Base-by-base conservation (phyloP, 805 yeast genomes). In the Yamadazyma akitaensis region DNA sequence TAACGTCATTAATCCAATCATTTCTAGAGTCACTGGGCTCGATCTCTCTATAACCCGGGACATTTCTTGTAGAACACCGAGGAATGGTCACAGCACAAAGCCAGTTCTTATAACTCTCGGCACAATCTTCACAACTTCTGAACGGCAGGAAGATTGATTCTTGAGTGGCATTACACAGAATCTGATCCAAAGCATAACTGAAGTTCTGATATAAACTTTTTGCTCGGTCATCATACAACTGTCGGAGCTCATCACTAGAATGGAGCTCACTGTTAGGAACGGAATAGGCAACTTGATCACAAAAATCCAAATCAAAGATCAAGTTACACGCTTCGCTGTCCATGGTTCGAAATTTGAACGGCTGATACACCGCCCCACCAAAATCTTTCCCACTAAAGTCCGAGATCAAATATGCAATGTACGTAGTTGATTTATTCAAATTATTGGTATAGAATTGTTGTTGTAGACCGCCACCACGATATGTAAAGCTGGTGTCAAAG, bases 1-100 rank as follows among this genome's bases (percentile, higher is more conserved):
- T 59, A 2, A 62, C 51, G 4, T 68, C 65, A 53, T 81, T 77
- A 34, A 92, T 73, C 51, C 76, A 79, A 5, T 67, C 65, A 55
- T 78, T 87, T 51, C 99, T 74, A 10, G 87, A 82, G 4, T 70
- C 62, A 13, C 73, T 73, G 5, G 68, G 68, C 2, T 66, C 62
- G 30, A 95, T 70, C 24, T 55, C 47, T 17, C 64, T 61, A 60
- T 76, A 82, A 6, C 77, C 78, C 0, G 73, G 55, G 8, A 66
- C 50, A 6, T 76, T 60, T 12, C 61, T 52, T 12, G 85, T 81
- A 1, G 88, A 73, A 57, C 99, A 92, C 26, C 97, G 71, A 0
- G 98, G 98, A 5, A 92, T 87, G 0, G 89, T 73, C 3, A 89
- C 88, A 0, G 95, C 75, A 65, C 99, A 92, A 16, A 94, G 73